A percentile compares a stretch with the other conserved stretches of the same genome.
Evolutionary conservation across 2,329 filamentous ascomycete species (phyloP).

Genomic region (Ophiocordyceps sinensis): DNA sequence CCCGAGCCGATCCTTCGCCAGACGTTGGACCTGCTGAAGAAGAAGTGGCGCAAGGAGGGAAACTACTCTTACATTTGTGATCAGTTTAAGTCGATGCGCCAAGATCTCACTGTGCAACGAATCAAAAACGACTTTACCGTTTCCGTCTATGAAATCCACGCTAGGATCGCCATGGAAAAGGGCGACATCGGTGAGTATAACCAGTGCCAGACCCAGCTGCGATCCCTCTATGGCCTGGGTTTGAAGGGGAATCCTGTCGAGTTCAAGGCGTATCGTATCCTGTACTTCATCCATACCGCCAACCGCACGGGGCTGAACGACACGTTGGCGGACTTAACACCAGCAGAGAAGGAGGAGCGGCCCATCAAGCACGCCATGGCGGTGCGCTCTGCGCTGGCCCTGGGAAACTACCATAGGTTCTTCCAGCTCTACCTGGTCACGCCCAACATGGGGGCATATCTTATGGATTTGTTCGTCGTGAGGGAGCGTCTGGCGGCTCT

Average conservation of each 20-base stretch:
- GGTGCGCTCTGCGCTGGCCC: constrained; percentile 78
- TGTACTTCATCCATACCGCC: constrained; percentile 98
- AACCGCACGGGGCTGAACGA: constrained; percentile 98
- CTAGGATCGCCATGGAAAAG: constrained; percentile 93
- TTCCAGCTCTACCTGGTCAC: constrained; percentile 92
- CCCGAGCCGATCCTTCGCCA: constrained; percentile 67
- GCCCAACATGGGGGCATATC: constrained; percentile 92
- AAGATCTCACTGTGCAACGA: constrained; percentile 95
- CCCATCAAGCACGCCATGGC: constrained; percentile 83
- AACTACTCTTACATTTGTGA: constrained; percentile 98
- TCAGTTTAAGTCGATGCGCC: constrained; percentile 95
- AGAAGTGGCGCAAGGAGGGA: constrained; percentile 84
- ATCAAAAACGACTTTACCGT: constrained; percentile 96
- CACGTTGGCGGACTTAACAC: constrained; percentile 95
- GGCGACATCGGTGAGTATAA: constrained; percentile 99
- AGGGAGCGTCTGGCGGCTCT: constrained; percentile 85
- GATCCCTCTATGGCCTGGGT: constrained; percentile 75
- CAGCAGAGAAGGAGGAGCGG: constrained; percentile 78
- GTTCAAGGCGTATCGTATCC: constrained; percentile 98
- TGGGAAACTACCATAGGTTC: constrained; percentile 95
- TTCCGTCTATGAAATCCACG: constrained; percentile 92
- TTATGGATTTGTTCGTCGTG: constrained; percentile 98
- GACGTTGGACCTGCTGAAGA: constrained; percentile 77
- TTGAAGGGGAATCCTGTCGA: constrained; percentile 83
- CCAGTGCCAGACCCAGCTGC: constrained; percentile 97